A percentile compares a stretch with the other conserved stretches of the same genome.
These are phyloP conservation scores for Sporisorium scitamineum DNA, from an alignment of 1,284 basidiomycete species.

Conservation along the genomic window DNA sequence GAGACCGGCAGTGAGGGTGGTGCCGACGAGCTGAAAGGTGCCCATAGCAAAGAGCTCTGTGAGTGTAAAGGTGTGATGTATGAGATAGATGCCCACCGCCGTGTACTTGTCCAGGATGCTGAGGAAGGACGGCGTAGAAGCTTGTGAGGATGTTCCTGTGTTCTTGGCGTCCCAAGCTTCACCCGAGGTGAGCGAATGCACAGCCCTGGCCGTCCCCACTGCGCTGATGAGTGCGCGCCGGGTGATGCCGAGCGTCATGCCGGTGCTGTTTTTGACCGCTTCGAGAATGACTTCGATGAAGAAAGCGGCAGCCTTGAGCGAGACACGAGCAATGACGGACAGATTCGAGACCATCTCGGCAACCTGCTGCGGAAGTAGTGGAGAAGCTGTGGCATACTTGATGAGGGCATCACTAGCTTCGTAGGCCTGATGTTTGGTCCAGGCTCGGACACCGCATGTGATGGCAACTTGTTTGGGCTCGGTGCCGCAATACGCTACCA, in stretches of 20 bases:
- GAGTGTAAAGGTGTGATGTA: slow-evolving; percentile 72
- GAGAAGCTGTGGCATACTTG: slow-evolving; percentile 53
- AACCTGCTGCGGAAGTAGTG: slow-evolving; percentile 56
- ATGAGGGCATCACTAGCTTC: slow-evolving; percentile 52
- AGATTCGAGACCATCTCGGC: slow-evolving; percentile 59
- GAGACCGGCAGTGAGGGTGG: slow-evolving; percentile 44
- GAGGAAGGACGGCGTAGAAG: slow-evolving; percentile 67
- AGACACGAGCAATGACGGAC: slow-evolving; percentile 56
- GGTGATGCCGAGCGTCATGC: slow-evolving; percentile 56
- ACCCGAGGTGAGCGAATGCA: slow-evolving; percentile 48
- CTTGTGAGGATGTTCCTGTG: slow-evolving; percentile 23
- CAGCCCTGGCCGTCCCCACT: slow-evolving; percentile 51
- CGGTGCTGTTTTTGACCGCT: slow-evolving; percentile 51
- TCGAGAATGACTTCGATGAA: slow-evolving; percentile 64
- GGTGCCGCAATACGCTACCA: slow-evolving; percentile 31
- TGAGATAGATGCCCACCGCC: slow-evolving; percentile 73
- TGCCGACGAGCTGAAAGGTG: slow-evolving; percentile 71
- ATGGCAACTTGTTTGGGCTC: slow-evolving; percentile 34
- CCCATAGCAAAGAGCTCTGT: slow-evolving; percentile 73
- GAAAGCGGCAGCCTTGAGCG: slow-evolving; percentile 60
- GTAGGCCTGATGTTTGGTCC: slow-evolving; percentile 48
- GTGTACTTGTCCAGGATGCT: slow-evolving; percentile 72
- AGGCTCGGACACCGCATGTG: slow-evolving; percentile 42
- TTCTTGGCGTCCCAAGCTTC: slow-evolving; percentile 50
- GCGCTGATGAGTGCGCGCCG: slow-evolving; percentile 58